A percentile compares a stretch with the other conserved stretches of the same genome.
Evolutionary conservation across 2,329 filamentous ascomycete genomes (phyloP).

Genomic region (Diaporthe longicolla): DNA sequence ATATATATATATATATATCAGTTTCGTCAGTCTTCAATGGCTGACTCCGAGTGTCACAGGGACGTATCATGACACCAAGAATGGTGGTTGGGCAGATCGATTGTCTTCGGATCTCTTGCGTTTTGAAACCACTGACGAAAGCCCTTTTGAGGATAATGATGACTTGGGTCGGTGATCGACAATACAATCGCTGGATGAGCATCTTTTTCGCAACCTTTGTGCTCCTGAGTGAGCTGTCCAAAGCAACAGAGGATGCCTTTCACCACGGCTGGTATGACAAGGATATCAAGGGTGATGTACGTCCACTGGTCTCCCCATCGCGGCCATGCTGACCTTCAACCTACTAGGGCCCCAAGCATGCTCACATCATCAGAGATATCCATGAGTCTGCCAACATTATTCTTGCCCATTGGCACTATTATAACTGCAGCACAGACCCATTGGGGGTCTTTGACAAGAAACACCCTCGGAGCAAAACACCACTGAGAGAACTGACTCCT

Average conservation of each 20-base stretch:
- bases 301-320: conserved; percentile 31
- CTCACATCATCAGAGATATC: conserved; percentile 53
- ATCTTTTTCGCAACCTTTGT: conserved; percentile 59
- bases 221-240: conserved; percentile 59
- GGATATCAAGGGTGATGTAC: conserved; percentile 45
- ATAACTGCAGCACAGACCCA: conserved; percentile 55
- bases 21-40: not conserved
- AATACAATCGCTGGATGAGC: conserved; percentile 50
- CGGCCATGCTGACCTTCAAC: not conserved
- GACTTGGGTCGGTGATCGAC: conserved; percentile 52
- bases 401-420: conserved; percentile 67
- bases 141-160: conserved; percentile 55
- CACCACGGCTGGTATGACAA: conserved; percentile 59
- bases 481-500: conserved; percentile 49
- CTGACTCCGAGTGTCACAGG: conserved; percentile 36
- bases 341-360: conserved; percentile 18
- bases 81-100: conserved; percentile 64
- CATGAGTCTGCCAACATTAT: conserved; percentile 63
- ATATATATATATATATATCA: too few relatives aligned
- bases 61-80: conserved; percentile 57
- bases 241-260: conserved; percentile 57
- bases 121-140: conserved; percentile 54
- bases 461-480: conserved; percentile 47
- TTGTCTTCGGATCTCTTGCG: conserved; percentile 55
- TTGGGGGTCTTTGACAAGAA: conserved; percentile 45